These are phyloP conservation scores for Nothophoma quercina DNA, from an alignment of 2,329 filamentous ascomycete species.

Conservation along the genomic window DNA sequence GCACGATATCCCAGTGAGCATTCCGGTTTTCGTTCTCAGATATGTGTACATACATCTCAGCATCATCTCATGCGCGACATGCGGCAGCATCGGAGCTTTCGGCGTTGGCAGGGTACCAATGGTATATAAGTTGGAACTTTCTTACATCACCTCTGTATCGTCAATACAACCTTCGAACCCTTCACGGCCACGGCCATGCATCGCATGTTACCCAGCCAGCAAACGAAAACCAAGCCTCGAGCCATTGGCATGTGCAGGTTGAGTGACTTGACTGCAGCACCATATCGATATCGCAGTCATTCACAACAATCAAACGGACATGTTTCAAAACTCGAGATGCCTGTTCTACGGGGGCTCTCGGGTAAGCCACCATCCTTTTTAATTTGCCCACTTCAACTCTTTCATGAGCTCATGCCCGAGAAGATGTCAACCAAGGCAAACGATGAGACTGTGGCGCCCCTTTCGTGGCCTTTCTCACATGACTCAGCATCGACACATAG, in stretches of 20 bases:
- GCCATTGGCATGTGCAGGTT: not conserved
- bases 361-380: too few species aligned
- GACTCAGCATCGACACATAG: too few species aligned
- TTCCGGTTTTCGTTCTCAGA: slow-evolving; percentile 25
- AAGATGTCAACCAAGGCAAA: not conserved
- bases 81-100: slow-evolving; percentile 29
- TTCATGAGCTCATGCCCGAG: too few species aligned
- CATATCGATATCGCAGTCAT: not conserved
- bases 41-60: slow-evolving; percentile 34
- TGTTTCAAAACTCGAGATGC: not conserved
- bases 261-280: not conserved
- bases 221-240: not conserved
- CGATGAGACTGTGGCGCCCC: not conserved
- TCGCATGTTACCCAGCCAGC: not conserved
- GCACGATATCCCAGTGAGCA: slow-evolving; percentile 29
- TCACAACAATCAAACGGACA: slow-evolving; percentile 2
- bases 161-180: slow-evolving; percentile 8
- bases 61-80: slow-evolving; percentile 20
- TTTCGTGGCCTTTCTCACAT: not conserved
- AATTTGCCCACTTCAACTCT: too few species aligned
- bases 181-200: not conserved
- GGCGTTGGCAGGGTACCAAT: slow-evolving; percentile 26
- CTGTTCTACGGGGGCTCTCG: too few species aligned
- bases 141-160: slow-evolving; percentile 13
- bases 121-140: slow-evolving; percentile 7